Conservation (phyloP, 805 yeast genomes). For the Torulaspora franciscae region DNA sequence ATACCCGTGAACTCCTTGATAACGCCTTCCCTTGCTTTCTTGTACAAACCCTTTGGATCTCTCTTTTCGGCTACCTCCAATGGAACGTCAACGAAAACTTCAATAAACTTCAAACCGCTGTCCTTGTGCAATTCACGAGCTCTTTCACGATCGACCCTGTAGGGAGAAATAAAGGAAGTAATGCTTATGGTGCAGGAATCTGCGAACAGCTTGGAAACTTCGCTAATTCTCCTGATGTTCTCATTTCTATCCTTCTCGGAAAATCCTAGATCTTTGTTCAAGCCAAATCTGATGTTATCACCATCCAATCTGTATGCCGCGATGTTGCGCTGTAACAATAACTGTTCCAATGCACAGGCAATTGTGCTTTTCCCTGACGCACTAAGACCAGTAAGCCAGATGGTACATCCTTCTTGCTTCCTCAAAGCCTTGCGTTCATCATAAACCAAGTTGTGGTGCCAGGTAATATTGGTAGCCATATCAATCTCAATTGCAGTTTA, state of each 20-base stretch:
- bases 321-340: conserved; percentile 61
- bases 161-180: conserved; percentile 92
- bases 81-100: conserved; percentile 90
- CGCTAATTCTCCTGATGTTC: conserved; percentile 90
- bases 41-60: conserved; percentile 95
- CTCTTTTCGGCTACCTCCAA: conserved; percentile 91
- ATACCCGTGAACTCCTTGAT: conserved; percentile 95
- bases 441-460: conserved; percentile 89
- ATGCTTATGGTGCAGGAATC: conserved; percentile 85
- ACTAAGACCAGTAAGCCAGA: conserved; percentile 93
- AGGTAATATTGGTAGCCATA: conserved; percentile 94
- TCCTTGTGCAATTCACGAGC: conserved; percentile 83
- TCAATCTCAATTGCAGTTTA: not conserved
- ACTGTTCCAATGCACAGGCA: conserved; percentile 90
- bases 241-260: conserved; percentile 88
- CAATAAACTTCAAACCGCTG: conserved; percentile 75
- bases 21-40: conserved; percentile 92
- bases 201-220: conserved; percentile 89
- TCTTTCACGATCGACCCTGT: conserved; percentile 72
- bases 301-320: conserved; percentile 88
- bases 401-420: conserved; percentile 80
- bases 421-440: conserved; percentile 68
- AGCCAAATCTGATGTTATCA: conserved; percentile 90
- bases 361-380: conserved; percentile 95
- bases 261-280: conserved; percentile 92